Evolutionary conservation across 2,329 filamentous ascomycete species (phyloP), one percentile per base, ranked within the genome.

Genomic region (Dactylellina drechsleri): DNA sequence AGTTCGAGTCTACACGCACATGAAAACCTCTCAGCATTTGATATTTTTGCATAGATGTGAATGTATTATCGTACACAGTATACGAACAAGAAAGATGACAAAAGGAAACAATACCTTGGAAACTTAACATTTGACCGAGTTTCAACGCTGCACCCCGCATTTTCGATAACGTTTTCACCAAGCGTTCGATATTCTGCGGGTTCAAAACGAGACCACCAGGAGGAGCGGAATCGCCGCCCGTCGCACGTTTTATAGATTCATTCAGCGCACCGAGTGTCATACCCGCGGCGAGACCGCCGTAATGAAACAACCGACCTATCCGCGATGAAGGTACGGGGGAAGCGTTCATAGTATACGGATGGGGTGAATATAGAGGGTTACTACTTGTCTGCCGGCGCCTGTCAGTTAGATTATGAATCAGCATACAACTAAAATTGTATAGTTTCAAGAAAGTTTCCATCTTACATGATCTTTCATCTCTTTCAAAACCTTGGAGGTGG

Each of bases 121-220:
- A 95, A 81, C 93, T 97, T 85, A 99, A 91, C 91, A 98, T 95
- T 84, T 99, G 95, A 0, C 95, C 96, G 26, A 99, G 83, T 83
- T 99, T 99, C 49, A 99, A 85, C n/a, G 95, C 95, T 4, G 95
- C 96, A 43, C 95, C 95, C 79, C 95, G 89, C 95, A 99, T 99
- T 20, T 92, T 91, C 2, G 94, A 98, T 1, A 99, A 86, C 82
- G 96, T 97, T 4, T 92, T 86, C 1, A 99, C 95, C 7, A 99
- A 86, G 56, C 96, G 88, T 81, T 98, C 93, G 87, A 98, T 93
- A 80, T 99, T 99, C 8, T 86, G 89, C 4, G 92, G 87, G 81
- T 92, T 98, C 67, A 99, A 87, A 83, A 99, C 89, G 7, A 97
- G 85, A 0, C 93, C 97, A 0, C 93, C 92, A 66, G 84, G 82